Evolutionary conservation across 2,329 filamentous ascomycete species (phyloP), one percentile per base, ranked within the genome.

Genomic region (Aureobasidium pullulans): DNA sequence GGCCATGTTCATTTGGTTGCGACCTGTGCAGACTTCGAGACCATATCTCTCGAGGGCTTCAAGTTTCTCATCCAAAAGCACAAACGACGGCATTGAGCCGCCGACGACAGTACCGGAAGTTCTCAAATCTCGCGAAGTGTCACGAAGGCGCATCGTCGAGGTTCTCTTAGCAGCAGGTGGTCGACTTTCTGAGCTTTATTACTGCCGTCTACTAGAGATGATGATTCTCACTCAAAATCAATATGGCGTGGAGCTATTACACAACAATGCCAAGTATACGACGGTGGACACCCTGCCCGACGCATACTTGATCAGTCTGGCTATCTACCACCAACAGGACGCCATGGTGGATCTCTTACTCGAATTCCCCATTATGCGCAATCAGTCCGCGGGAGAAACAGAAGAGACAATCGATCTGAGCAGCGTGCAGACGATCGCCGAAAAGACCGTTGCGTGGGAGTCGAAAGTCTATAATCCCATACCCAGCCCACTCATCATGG

Each of bases 131-230:
- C 19, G 43, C 6, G 34, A 57, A 31, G 43, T 32, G n/a, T 39
- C 54, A 10, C 32, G 31, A n/a, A 47, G 34, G 16, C 54, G 43
- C 9, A 47, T 57, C 16, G 42, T 48, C 9, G 43, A 57, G 15
- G 23, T 57, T 19, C 54, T 57, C 40, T 28, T 57, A 15, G 43
- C 47, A n/a, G 32, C 42, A 4, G 54, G 54, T 6, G 54, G 40
- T n/a, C 54, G 54, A 8, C n/a, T 57, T 6, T 57, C 54, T 10
- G 54, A 57, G 15, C 23, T 47, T 10, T 57, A 57, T 16, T 57
- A 57, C 16, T 57, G 54, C 40, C 54, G 54, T 2, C 43, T 57
- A n/a, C 23, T 57, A 13, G 54, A 57, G 15, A 57, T 57, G 54
- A 57, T 40, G 43, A 57, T 57, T 15, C 43, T 57, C 15, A 47